phyloP scores from a whole-genome alignment of 2,329 filamentous ascomycete species.

The Fusarium albidum region DNA sequence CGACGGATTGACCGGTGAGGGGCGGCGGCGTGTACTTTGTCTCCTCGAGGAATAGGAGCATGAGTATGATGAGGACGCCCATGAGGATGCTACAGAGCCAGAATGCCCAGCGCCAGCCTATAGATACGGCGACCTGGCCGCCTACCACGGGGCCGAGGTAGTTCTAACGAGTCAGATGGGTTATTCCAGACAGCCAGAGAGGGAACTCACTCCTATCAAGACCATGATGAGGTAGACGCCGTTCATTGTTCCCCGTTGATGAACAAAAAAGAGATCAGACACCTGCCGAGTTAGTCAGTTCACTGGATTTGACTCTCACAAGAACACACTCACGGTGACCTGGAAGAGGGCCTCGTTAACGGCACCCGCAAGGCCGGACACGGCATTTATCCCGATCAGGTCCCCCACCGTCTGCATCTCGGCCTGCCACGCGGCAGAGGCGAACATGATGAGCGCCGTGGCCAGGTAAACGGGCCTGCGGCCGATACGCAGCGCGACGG shows the following conservation, averaged over 20 bases:
- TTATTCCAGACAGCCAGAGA: too few species aligned
- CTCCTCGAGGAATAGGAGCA: slow-evolving; percentile 48
- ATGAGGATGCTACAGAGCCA: slow-evolving; percentile 39
- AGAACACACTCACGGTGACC: slow-evolving; percentile 42
- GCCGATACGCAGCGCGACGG: slow-evolving; percentile 43
- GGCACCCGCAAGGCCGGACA: slow-evolving; percentile 46
- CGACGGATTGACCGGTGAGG: not conserved
- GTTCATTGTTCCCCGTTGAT: slow-evolving; percentile 44
- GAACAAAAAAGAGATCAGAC: slow-evolving; percentile 43
- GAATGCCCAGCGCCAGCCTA: slow-evolving; percentile 51
- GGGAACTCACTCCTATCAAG: slow-evolving; percentile 17
- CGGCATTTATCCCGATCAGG: slow-evolving; percentile 33
- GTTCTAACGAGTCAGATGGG: too few species aligned
- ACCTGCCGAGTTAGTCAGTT: not conserved
- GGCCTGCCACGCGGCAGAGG: slow-evolving; percentile 35
- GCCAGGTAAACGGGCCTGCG: slow-evolving; percentile 42
- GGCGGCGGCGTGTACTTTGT: slow-evolving; percentile 10
- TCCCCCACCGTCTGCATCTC: slow-evolving; percentile 32
- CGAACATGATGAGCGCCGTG: slow-evolving; percentile 34
- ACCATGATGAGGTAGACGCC: slow-evolving; percentile 33
- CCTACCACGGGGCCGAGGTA: slow-evolving; percentile 29
- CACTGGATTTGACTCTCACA: too few species aligned
- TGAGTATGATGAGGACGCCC: slow-evolving; percentile 19
- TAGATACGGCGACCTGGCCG: slow-evolving; percentile 12
- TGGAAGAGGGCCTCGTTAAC: slow-evolving; percentile 49